These are phyloP conservation scores for Leptographium wingfieldii DNA, from an alignment of 2,329 filamentous ascomycete genomes.

Conservation along the genomic window DNA sequence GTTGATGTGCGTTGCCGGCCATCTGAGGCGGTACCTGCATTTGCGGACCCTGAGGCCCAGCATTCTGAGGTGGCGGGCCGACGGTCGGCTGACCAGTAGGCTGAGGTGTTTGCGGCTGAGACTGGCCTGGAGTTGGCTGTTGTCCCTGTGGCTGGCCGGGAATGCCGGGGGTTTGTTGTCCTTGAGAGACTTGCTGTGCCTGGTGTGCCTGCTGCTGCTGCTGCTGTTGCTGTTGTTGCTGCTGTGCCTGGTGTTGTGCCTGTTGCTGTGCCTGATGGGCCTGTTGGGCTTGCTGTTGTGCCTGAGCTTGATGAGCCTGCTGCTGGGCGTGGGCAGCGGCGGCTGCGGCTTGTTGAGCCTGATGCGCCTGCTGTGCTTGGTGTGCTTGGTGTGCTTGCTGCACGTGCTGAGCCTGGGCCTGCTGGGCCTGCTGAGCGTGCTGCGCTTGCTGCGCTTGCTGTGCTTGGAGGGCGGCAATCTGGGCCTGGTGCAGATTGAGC, in stretches of 20 bases:
- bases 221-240: conserved; percentile 20
- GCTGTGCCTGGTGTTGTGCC: conserved; percentile 20
- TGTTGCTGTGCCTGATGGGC: conserved; percentile 25
- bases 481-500: conserved; percentile 13
- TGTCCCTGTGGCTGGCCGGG: conserved; percentile 3
- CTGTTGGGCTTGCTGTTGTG: conserved; percentile 22
- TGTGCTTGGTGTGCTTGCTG: conserved; percentile 28
- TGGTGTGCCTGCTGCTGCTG: conserved; percentile 15
- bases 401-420: conserved; percentile 12
- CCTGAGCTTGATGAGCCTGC: conserved; percentile 21
- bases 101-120: conserved; percentile 18
- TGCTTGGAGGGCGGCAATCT: conserved; percentile 10
- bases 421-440: conserved; percentile 14
- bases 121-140: conserved; percentile 5
- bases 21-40: conserved; percentile 17
- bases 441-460: conserved; percentile 33
- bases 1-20: conserved; percentile 20
- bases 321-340: conserved; percentile 19
- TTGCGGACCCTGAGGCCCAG: conserved; percentile 15
- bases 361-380: conserved; percentile 26
- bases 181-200: conserved; percentile 23
- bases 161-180: conserved; percentile 6
- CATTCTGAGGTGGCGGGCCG: conserved; percentile 20
- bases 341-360: conserved; percentile 20
- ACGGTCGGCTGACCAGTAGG: conserved; percentile 21